These are phyloP conservation scores for Ganoderma lingzhi DNA, from an alignment of 1,284 basidiomycete species.

Conservation along the genomic window DNA sequence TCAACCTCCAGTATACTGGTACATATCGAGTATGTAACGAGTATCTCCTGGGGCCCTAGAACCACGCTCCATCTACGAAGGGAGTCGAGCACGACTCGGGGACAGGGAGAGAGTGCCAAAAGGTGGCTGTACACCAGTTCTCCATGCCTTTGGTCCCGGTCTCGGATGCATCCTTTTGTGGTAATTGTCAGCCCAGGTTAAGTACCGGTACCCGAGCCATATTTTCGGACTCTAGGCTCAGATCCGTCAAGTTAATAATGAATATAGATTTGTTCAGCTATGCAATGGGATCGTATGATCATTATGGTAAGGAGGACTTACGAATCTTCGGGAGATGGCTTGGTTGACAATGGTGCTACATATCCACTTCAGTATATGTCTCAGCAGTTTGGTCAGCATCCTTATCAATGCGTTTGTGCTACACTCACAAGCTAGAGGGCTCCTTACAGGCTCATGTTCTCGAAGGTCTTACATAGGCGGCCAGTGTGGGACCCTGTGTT, in stretches of 20 bases:
- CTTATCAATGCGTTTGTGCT: too few species aligned
- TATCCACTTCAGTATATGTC: too few species aligned
- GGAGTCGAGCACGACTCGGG: not conserved
- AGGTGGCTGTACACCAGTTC: constrained; percentile 1
- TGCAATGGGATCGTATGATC: not conserved
- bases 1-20: not conserved
- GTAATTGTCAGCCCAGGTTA: not conserved
- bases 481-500: not conserved
- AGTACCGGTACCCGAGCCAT: not conserved
- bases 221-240: not conserved
- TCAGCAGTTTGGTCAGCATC: too few species aligned
- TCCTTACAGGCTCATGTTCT: too few species aligned
- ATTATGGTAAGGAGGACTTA: too few species aligned
- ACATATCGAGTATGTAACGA: not conserved
- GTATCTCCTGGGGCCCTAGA: not conserved
- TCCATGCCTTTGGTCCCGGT: not conserved
- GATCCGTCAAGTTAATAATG: not conserved
- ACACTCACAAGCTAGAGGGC: too few species aligned
- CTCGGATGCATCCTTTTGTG: not conserved
- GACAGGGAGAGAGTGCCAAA: not conserved
- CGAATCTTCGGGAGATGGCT: too few species aligned
- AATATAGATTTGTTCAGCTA: not conserved
- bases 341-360: too few species aligned
- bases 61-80: not conserved
- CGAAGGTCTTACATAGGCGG: too few species aligned